These are phyloP conservation scores for Nicotiana tomentosiformis DNA, from an alignment of 257 asterid species.

Conservation along the genomic window DNA sequence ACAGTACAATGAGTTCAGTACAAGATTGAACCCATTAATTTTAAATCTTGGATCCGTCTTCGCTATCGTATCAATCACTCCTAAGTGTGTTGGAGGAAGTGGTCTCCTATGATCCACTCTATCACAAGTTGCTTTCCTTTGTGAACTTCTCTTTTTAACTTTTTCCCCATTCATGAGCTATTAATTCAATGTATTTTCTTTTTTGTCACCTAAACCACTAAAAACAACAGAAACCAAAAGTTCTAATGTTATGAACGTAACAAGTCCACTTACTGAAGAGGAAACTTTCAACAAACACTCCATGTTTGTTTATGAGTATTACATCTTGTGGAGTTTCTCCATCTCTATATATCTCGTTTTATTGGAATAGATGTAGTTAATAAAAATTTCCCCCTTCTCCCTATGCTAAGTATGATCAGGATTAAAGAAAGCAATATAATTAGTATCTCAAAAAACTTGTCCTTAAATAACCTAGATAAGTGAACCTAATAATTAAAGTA, in stretches of 20 bases:
- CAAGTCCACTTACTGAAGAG: neutral
- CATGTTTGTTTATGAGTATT: too few relatives aligned
- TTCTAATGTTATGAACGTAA: neutral
- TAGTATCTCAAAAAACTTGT: neutral
- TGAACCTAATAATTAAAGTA: neutral
- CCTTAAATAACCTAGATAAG: neutral
- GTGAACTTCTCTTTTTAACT: neutral
- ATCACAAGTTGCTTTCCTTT: neutral
- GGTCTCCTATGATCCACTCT: neutral
- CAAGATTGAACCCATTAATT: too few relatives aligned
- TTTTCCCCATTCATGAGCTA: neutral
- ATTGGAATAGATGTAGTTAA: too few relatives aligned
- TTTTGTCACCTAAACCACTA: neutral
- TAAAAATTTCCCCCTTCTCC: too few relatives aligned
- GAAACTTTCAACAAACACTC: neutral
- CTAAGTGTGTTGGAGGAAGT: neutral
- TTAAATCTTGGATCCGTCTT: too few relatives aligned
- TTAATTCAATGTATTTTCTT: neutral
- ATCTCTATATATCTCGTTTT: too few relatives aligned
- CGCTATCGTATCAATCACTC: too few relatives aligned
- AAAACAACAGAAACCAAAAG: neutral
- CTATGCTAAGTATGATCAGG: too few relatives aligned
- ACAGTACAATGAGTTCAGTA: too few relatives aligned
- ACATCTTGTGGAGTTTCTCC: too few relatives aligned
- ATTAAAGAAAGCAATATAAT: neutral